Evolutionary conservation across 306 rosid species (phyloP).

Genomic region (Lotus japonicus): DNA sequence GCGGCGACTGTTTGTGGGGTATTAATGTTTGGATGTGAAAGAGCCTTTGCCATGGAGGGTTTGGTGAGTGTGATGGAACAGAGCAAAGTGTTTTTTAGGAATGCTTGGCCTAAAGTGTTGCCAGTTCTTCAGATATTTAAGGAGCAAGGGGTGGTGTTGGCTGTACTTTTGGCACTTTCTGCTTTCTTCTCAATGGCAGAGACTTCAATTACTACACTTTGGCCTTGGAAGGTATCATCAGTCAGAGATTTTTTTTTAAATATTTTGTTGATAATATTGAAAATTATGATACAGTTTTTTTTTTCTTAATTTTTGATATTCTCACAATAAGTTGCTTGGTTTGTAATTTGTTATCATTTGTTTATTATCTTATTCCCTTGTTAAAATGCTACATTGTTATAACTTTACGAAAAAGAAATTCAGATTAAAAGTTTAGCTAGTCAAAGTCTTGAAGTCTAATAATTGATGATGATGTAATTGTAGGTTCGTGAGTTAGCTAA

Average conservation of each 20-base stretch:
- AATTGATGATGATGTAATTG: too few species aligned
- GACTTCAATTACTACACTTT: conserved; percentile 89
- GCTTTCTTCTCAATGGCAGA: conserved; percentile 97
- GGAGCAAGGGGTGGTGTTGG: conserved; percentile 81
- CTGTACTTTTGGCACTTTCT: conserved; percentile 74
- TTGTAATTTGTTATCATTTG: too few species aligned
- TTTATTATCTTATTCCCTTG: too few species aligned
- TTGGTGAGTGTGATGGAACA: conserved; percentile 50
- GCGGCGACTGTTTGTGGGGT: conserved; percentile 59
- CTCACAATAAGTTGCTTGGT: too few species aligned
- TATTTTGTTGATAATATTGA: too few species aligned
- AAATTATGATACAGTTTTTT: too few species aligned
- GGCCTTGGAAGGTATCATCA: conserved; percentile 91
- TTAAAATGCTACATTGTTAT: too few species aligned
- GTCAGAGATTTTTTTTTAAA: too few species aligned
- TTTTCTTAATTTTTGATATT: too few species aligned
- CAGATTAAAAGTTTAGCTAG: too few species aligned
- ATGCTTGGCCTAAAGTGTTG: conserved; percentile 72
- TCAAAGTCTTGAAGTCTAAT: too few species aligned
- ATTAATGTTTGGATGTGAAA: conserved; percentile 49
- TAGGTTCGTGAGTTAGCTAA: conserved; percentile 71
- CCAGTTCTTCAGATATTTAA: conserved; percentile 64
- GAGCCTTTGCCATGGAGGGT: conserved; percentile 58
- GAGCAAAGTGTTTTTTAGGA: conserved; percentile 55
- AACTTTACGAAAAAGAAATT: too few species aligned